Evolutionary conservation across 208 protist species (phyloP).

Genomic region (Trypanosoma mega): DNA sequence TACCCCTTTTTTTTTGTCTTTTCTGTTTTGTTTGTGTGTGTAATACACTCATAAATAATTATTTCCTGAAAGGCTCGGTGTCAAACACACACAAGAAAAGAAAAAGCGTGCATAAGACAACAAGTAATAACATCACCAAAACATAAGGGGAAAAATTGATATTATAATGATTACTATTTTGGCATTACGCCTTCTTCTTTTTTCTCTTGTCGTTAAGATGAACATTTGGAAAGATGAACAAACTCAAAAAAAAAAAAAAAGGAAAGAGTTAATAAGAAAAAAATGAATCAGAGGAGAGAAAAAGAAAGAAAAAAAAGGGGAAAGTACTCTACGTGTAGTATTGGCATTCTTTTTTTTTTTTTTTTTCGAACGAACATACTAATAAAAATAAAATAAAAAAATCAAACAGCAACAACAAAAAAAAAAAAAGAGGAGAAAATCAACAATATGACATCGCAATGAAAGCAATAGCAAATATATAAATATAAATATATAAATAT

Average conservation of each 20-base stretch:
- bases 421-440: constrained; percentile 11
- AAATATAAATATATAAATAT: neutral
- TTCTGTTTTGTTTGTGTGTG: constrained; percentile 20
- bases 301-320: constrained; percentile 21
- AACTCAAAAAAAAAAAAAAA: constrained; percentile 15
- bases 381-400: constrained; percentile 20
- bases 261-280: constrained; percentile 9
- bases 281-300: no score
- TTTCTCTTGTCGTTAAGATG: no score
- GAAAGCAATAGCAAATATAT: neutral
- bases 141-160: no score
- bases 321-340: constrained; percentile 7
- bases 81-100: constrained; percentile 7
- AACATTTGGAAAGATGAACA: no score
- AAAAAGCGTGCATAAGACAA: no score
- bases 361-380: constrained; percentile 10
- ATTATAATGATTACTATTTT: no score
- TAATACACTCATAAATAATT: constrained; percentile 8
- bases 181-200: no score
- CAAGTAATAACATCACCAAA: no score
- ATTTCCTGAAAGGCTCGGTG: constrained; percentile 10
- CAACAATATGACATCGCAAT: neutral
- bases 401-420: constrained; percentile 12
- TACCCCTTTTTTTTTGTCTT: constrained; percentile 9
- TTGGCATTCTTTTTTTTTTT: constrained; percentile 8